These are phyloP conservation scores for Naganishia antarctica DNA, from an alignment of 768 basidiomycete genomes.

Conservation along the genomic window DNA sequence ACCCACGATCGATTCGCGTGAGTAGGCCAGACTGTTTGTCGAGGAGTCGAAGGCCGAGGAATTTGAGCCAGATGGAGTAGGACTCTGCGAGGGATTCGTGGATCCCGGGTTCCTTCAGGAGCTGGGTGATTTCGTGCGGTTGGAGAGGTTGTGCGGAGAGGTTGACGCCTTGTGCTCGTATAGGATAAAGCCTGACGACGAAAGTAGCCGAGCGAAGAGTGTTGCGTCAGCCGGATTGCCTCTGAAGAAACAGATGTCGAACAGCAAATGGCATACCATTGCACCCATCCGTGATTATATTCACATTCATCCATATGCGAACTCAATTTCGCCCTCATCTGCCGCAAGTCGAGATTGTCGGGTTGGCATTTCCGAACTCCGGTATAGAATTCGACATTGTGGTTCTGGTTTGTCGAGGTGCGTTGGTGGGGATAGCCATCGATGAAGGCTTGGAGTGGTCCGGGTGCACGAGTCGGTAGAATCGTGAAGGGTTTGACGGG, in stretches of 20 bases:
- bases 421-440: constrained; percentile 21
- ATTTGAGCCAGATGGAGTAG: constrained; percentile 30
- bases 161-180: constrained; percentile 44
- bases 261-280: constrained; percentile 9
- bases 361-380: constrained; percentile 1
- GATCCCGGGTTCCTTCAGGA: constrained; percentile 31
- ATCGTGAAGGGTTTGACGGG: constrained; percentile 3
- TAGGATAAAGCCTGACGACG: constrained; percentile 39
- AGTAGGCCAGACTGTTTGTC: constrained; percentile 33
- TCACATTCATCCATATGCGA: constrained; percentile 23
- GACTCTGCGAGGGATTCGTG: constrained; percentile 34
- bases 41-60: background rate
- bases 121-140: constrained; percentile 34
- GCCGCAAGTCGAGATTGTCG: constrained; percentile 1
- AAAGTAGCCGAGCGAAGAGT: background rate
- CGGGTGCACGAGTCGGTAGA: constrained; percentile 12
- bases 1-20: background rate
- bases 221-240: background rate
- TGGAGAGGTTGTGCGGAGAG: constrained; percentile 37
- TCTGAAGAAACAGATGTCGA: background rate
- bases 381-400: constrained; percentile 24
- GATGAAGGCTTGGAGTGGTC: constrained; percentile 17
- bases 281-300: constrained; percentile 26
- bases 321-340: constrained; percentile 7
- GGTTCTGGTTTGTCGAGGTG: background rate